phyloP scores from a whole-genome alignment of 306 rosid species.

The Carpinus fangiana region DNA sequence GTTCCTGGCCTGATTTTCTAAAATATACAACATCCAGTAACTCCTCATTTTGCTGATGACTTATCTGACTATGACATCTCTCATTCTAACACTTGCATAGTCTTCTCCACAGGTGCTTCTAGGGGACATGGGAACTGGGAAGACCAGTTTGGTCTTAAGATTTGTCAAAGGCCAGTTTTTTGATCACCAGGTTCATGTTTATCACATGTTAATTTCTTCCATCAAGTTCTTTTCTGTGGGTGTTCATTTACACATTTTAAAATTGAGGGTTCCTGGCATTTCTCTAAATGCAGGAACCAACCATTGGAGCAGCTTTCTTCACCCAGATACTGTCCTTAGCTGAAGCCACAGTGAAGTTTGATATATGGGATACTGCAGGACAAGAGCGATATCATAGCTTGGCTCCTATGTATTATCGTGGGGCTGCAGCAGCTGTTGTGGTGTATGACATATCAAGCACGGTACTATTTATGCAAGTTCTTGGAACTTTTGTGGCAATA shows the following conservation, averaged over 20 bases:
- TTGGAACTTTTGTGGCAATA: background rate
- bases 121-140: conserved; percentile 64
- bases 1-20: background rate
- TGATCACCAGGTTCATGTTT: conserved; percentile 58
- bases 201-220: background rate
- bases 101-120: conserved; percentile 40
- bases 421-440: conserved; percentile 88
- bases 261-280: conserved; percentile 14
- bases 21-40: background rate
- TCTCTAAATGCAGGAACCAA: conserved; percentile 65
- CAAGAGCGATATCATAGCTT: conserved; percentile 89
- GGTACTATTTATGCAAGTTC: conserved; percentile 37
- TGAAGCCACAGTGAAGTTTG: conserved; percentile 88
- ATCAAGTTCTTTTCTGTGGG: conserved; percentile 1
- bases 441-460: conserved; percentile 72
- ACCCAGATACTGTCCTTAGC: conserved; percentile 74
- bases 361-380: conserved; percentile 97
- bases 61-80: background rate
- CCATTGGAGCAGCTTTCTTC: conserved; percentile 92
- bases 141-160: conserved; percentile 71
- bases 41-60: background rate
- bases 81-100: background rate
- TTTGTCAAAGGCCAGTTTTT: conserved; percentile 79
- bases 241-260: background rate
- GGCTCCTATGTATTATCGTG: conserved; percentile 96